Base-by-base conservation (phyloP, 768 basidiomycete genomes). In the Leccinum broughii region DNA sequence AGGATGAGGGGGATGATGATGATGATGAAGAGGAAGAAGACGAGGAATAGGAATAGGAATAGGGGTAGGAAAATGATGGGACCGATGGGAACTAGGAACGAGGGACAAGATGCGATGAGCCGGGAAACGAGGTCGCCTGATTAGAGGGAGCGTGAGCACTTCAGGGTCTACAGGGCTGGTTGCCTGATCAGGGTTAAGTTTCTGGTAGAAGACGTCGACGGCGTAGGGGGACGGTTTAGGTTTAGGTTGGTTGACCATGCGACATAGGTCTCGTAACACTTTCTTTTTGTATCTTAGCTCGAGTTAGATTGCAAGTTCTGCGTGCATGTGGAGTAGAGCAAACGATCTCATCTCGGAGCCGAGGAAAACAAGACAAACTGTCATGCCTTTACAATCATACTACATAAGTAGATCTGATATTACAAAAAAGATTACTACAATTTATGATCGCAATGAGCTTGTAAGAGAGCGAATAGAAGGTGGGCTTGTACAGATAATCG, bases 1-100 rank as follows among this genome's bases (percentile, higher is more conserved):
- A 98, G 67, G 95, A 95, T 59, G 97, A 95, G 59, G 92, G 76
- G 0, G 93, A 90, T 4, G 91, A 85, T 0, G 88, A 85, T 0
- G 76, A 85, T 0, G 76, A 82, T 0, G 82, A 24, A 24, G 24
- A 81, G 1, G 83, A 81, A 1, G 83, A 35, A 6, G 34, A 35
- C 2, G 34, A 77, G 0, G 83, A 76, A 0, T 76, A 72, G 0
- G 83, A 76, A 0, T 76, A 72, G 0, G 28, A 41, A 1, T 57
- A 56, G 5, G 48, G 13, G 34, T 3, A 35, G 34, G 51, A 22
- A 34, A 46, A 46, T 20, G 44, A 10, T 8, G 4, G 11, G 20
- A n/a, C 5, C 20, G 44, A 46, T 5, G 17, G 9, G 41, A n/a
- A 13, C 20, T 20, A 46, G 44, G 44, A 46, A 46, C 44, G 44